Conservation (phyloP, 139 green algal genomes). For the Raphidocelis subcapitata region DNA sequence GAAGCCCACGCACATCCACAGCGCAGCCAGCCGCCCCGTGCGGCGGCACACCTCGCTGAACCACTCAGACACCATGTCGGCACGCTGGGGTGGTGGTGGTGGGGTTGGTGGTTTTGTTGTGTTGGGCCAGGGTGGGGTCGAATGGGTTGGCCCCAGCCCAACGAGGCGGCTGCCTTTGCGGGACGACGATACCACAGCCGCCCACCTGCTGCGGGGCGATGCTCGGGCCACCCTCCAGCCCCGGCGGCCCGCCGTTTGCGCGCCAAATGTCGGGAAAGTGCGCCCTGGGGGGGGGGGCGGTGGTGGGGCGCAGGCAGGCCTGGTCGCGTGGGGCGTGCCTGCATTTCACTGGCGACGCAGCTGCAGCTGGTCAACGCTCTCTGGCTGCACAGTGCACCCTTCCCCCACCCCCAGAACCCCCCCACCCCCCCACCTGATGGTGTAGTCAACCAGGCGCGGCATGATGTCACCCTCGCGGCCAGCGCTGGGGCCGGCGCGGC, state of each 20-base stretch:
- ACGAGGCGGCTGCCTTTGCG: not conserved
- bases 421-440: slow-evolving; percentile 15
- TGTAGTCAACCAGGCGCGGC: slow-evolving; percentile 44
- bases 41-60: slow-evolving; percentile 39
- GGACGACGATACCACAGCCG: no score
- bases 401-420: no score
- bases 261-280: slow-evolving; percentile 50
- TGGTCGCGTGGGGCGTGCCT: no score
- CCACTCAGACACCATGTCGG: slow-evolving; percentile 34
- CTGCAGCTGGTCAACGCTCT: no score
- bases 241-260: slow-evolving; percentile 9
- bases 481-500: slow-evolving; percentile 38
- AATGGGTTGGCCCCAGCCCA: no score
- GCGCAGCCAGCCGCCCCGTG: slow-evolving; percentile 46
- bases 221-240: no score
- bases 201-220: no score
- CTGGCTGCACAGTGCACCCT: no score
- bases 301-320: no score
- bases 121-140: not conserved
- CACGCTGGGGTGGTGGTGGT: not conserved
- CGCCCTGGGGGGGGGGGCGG: not conserved
- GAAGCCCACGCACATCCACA: slow-evolving; percentile 60
- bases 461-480: slow-evolving; percentile 42
- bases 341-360: no score
- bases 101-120: not conserved